Base-by-base conservation (phyloP, 148 eudicot genomes). In the Camellia granthamiana region DNA sequence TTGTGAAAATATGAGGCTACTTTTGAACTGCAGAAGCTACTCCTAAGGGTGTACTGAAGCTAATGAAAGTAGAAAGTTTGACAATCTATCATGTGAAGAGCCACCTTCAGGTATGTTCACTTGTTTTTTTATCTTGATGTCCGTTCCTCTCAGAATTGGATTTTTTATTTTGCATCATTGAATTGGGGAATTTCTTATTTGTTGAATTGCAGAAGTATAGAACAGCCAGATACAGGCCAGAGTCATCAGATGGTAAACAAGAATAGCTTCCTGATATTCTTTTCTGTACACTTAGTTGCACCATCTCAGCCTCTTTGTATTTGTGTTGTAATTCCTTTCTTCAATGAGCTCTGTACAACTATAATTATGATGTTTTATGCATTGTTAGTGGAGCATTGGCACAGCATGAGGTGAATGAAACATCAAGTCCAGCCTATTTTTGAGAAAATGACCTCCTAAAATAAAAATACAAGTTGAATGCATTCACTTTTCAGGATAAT, bases 11-110 rank as follows among this genome's bases (percentile, higher is more conserved):
- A 30, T 30, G 38, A 30, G 38, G 38, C 38, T 30, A 30, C 38
- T 8, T 78, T 71, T 81, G 59, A 81, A 63, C 69, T 83, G 69
- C 88, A 95, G 98, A 90, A 84, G 98, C 98, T 83, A 95, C 97
- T 81, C 98, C 98, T 63, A 95, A 95, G 82, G 95, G 94, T 75
- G 98, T 95, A 59, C 86, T 93, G 84, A 95, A 91, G 90, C 79
- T 86, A 47, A 95, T 95, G 97, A 93, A 95, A 75, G 94, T 88
- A 74, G 97, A 92, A 75, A 90, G 98, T 69, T 84, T 95, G 94
- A 93, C 97, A 69, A 95, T 95, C 77, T 93, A 95, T 89, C 98
- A 95, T 60, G 98, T 95, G 54, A 95, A 95, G 84, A 93, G 97
- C 87, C 98, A 95, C 83, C 82, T 95, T 61, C 98, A 95, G 97